phyloP scores from a whole-genome alignment of 2,329 filamentous ascomycete genomes.

The Madurella mycetomatis region DNA sequence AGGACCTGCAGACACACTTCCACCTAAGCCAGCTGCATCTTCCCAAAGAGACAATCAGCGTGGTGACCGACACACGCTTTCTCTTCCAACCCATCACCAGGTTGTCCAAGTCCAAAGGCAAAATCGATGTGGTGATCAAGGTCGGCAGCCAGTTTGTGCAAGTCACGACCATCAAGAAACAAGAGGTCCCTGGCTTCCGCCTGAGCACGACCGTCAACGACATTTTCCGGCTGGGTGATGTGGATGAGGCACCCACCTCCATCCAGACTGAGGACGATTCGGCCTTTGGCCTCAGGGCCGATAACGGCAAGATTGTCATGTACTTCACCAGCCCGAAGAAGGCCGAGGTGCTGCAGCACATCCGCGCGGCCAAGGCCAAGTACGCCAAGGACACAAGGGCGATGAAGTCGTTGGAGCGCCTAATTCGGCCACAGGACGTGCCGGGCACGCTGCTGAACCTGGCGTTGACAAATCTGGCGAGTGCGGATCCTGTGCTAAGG shows the following conservation, averaged over 20 bases:
- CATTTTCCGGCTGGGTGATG: conserved; percentile 63
- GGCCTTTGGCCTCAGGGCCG: conserved; percentile 62
- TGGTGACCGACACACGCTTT: conserved; percentile 61
- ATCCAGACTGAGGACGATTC: conserved; percentile 63
- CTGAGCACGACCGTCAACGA: conserved; percentile 64
- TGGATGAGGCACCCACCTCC: conserved; percentile 62
- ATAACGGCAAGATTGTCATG: conserved; percentile 68
- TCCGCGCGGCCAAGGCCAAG: conserved; percentile 59
- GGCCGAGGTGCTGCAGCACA: conserved; percentile 58
- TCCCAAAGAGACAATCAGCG: conserved; percentile 65
- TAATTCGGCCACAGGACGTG: conserved; percentile 66
- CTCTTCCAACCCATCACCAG: conserved; percentile 62
- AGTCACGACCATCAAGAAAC: conserved; percentile 63
- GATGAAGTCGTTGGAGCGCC: conserved; percentile 58
- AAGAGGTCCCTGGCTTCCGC: conserved; percentile 60
- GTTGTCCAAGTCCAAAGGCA: conserved; percentile 65
- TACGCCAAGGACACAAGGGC: conserved; percentile 59
- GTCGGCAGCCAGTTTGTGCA: conserved; percentile 67
- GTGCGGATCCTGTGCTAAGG: conserved; percentile 55
- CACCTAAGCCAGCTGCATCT: conserved; percentile 62
- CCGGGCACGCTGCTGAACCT: conserved; percentile 65
- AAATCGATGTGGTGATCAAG: conserved; percentile 65
- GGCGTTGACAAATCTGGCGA: conserved; percentile 62
- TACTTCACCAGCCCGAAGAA: conserved; percentile 66
- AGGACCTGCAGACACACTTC: conserved; percentile 63